A percentile compares a stretch with the other conserved stretches of the same genome.
Evolutionary conservation across 2,329 filamentous ascomycete genomes (phyloP).

Genomic region (Akanthomyces uredinophilus): DNA sequence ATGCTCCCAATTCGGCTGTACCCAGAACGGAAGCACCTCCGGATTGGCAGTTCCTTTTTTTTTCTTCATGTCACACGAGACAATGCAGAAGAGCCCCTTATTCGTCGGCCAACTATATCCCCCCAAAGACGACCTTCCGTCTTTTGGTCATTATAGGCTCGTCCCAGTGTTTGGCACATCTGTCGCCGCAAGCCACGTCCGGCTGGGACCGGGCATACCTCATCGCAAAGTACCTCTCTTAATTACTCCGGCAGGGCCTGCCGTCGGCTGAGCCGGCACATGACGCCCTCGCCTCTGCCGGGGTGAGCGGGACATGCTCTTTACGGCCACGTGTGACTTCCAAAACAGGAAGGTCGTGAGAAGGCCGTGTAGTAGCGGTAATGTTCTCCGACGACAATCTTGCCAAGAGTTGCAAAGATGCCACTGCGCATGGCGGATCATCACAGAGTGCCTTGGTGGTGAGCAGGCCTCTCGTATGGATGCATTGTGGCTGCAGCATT

Average conservation of each 20-base stretch:
- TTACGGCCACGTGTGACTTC: background rate
- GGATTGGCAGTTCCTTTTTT: background rate
- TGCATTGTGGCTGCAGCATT: too few species aligned
- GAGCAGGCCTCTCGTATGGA: too few species aligned
- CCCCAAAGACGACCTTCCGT: background rate
- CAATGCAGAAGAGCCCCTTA: background rate
- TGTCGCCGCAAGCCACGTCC: background rate
- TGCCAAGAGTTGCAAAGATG: too few species aligned
- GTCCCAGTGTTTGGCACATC: too few species aligned
- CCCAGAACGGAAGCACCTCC: conserved; percentile 5
- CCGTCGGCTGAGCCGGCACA: background rate
- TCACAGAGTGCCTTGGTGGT: too few species aligned
- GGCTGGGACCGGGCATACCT: background rate
- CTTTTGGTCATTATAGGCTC: background rate
- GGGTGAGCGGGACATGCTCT: background rate
- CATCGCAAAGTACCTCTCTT: too few species aligned
- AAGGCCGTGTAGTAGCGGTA: background rate
- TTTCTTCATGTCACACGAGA: background rate
- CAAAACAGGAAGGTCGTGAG: background rate
- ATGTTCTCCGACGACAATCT: background rate
- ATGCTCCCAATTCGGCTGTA: background rate
- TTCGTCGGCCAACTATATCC: background rate
- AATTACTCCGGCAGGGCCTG: background rate
- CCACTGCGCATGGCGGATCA: too few species aligned
- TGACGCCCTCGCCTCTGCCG: background rate